phyloP scores from a whole-genome alignment of 2,329 filamentous ascomycete genomes.

The Sarocladium brachiariae region DNA sequence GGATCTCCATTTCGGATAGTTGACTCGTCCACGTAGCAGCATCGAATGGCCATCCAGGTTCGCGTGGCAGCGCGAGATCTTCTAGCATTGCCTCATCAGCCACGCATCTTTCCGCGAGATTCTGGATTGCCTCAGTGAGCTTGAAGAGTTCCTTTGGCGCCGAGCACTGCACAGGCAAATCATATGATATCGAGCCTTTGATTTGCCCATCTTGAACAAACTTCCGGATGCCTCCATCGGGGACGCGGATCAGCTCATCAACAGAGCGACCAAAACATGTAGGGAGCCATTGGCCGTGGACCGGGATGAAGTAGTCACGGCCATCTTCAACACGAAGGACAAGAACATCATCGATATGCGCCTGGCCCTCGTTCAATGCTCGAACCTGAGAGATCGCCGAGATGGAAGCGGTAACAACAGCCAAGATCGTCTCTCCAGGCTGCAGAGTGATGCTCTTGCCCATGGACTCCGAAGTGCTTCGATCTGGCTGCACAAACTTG shows the following conservation, averaged over 20 bases:
- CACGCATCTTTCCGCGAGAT: conserved; percentile 46
- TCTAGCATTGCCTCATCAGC: conserved; percentile 59
- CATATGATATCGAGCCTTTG: conserved; percentile 45
- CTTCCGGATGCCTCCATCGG: conserved; percentile 67
- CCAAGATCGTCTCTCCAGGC: conserved; percentile 74
- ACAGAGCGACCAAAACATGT: conserved; percentile 79
- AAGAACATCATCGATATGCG: conserved; percentile 74
- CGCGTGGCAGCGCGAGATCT: conserved; percentile 41
- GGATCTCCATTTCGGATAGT: conserved; percentile 18
- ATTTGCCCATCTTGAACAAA: conserved; percentile 34
- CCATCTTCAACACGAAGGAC: conserved; percentile 78
- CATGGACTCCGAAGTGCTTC: conserved; percentile 24
- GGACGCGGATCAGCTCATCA: conserved; percentile 81
- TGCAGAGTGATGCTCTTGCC: conserved; percentile 59
- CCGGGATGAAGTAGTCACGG: conserved; percentile 83
- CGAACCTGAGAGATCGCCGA: conserved; percentile 56
- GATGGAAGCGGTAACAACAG: conserved; percentile 62
- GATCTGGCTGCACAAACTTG: conserved; percentile 45
- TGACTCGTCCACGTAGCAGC: conserved; percentile 27
- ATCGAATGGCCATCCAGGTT: conserved; percentile 56
- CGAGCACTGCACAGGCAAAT: conserved; percentile 60
- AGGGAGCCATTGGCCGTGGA: conserved; percentile 71
- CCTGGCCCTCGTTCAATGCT: conserved; percentile 61
- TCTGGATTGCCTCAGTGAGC: conserved; percentile 72
- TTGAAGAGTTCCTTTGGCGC: conserved; percentile 85